Base-by-base conservation (phyloP, 176 grass and related monocot genomes). In the Alloteropsis semialata region DNA sequence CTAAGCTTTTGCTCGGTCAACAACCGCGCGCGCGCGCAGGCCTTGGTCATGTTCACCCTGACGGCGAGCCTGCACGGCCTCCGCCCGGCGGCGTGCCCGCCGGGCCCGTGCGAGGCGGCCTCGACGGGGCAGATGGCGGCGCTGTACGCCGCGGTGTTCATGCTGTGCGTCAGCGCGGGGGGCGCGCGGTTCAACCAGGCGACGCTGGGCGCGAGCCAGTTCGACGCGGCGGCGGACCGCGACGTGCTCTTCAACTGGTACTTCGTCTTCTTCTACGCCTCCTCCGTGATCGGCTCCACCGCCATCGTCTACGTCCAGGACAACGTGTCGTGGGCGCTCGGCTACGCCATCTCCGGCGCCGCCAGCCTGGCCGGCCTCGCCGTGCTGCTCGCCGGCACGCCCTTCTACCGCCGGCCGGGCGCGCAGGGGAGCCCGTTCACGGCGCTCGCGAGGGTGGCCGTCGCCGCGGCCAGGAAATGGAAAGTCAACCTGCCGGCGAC, bases 161-260 rank as follows among this genome's bases (percentile, higher is more conserved):
- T 97, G 38, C 49, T 97, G 69, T 76, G 76, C 71, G 43, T 91
- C 17, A 83, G 92, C 66, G 84, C 90, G 10, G 95, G 80, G 2
- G 95, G 92, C 25, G 85, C 88, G 49, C 84, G 90, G 80, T 92
- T 94, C 85, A 92, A 92, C 76, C 84, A 85, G 55, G 90, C 83
- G 21, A 94, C 92, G 8, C 84, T 97, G 53, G 95, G 95, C 57
- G 92, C 95, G 7, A 53, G 62, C 81, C 95, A 94, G 85, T 94
- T 97, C 69, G 90, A 94, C 37, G n/a, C 46, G 12, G 28, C 62
- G 41, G 51, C 87, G 51, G 83, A 90, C 62, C 87, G 70, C 19
- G 90, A 91, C 53, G 65, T 92, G 50, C 94, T 77, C 65, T 94
- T 97, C 86, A 94, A 97, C 83, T 97, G 90, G 92, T 97, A 88